Conservation (phyloP, 495 filamentous ascomycete genomes). For the Penicillium manginii region DNA sequence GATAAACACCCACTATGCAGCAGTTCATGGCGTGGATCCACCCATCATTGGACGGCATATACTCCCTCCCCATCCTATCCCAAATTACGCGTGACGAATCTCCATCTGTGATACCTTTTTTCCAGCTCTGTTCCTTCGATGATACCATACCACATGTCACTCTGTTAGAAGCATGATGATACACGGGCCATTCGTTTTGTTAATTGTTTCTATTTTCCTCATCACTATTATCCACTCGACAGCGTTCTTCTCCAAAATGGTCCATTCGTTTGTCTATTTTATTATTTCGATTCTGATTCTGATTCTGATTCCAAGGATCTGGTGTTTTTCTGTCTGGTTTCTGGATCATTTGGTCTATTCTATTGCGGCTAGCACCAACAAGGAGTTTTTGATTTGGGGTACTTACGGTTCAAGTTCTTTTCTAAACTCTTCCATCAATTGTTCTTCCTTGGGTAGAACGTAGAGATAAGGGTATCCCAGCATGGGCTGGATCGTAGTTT, state of each 20-base stretch:
- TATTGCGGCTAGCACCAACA: not conserved
- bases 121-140: slow-evolving; percentile 23
- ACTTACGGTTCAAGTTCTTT: not conserved
- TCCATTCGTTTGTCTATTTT: slow-evolving; percentile 21
- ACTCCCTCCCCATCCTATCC: not conserved
- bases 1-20: no score
- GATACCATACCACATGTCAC: slow-evolving; percentile 44
- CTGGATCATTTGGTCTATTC: not conserved
- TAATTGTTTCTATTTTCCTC: not conserved
- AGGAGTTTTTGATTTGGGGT: slow-evolving; percentile 3
- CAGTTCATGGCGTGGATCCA: not conserved
- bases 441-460: not conserved
- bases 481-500: no score
- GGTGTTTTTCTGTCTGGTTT: not conserved
- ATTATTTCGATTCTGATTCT: not conserved
- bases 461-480: not conserved
- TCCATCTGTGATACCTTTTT: slow-evolving; percentile 32
- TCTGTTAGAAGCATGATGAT: slow-evolving; percentile 37
- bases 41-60: not conserved
- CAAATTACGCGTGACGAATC: slow-evolving; percentile 29
- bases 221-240: not conserved
- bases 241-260: slow-evolving; percentile 14
- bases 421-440: not conserved
- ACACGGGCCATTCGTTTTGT: slow-evolving; percentile 38
- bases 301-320: not conserved